These are phyloP conservation scores for Pseudogymnoascus verrucosus DNA, from an alignment of 2,329 filamentous ascomycete genomes.

Conservation along the genomic window DNA sequence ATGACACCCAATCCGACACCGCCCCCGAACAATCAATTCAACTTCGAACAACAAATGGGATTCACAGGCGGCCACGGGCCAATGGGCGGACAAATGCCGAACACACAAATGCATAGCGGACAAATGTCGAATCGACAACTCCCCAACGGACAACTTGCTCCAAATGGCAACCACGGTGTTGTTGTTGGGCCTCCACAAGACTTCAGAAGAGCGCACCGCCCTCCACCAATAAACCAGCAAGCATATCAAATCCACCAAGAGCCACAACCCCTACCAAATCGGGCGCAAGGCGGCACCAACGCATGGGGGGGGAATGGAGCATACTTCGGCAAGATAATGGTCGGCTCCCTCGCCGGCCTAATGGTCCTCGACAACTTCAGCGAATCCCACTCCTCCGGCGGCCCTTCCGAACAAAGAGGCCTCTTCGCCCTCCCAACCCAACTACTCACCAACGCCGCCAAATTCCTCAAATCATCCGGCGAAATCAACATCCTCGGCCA, in stretches of 20 bases:
- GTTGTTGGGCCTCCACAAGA: conserved; percentile 61
- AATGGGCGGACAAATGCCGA: not conserved
- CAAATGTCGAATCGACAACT: conserved; percentile 13
- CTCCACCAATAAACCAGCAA: conserved; percentile 24
- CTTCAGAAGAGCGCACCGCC: conserved; percentile 37
- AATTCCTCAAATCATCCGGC: conserved; percentile 31
- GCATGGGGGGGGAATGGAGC: conserved; percentile 47
- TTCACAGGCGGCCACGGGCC: not conserved
- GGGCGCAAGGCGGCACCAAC: conserved; percentile 47
- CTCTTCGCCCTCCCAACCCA: conserved; percentile 57
- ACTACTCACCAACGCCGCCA: conserved; percentile 42
- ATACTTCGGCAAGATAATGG: conserved; percentile 73
- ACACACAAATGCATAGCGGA: not conserved
- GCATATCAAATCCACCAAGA: conserved; percentile 26
- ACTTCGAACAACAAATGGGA: not conserved
- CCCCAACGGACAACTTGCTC: conserved; percentile 22
- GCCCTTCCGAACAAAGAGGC: conserved; percentile 56
- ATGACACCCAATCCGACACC: conserved; percentile 38
- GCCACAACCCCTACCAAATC: conserved; percentile 42
- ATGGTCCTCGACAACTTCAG: conserved; percentile 82
- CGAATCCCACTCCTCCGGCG: conserved; percentile 44
- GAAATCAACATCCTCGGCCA: conserved; percentile 48
- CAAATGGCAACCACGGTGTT: conserved; percentile 38
- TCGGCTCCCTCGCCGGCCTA: conserved; percentile 81
- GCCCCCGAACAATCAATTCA: conserved; percentile 33